Percentiles rank a stretch among this genome's conserved stretches.
phyloP scores from a whole-genome alignment of 1,284 basidiomycete species.

The Cryptococcus jaspeensis region DNA sequence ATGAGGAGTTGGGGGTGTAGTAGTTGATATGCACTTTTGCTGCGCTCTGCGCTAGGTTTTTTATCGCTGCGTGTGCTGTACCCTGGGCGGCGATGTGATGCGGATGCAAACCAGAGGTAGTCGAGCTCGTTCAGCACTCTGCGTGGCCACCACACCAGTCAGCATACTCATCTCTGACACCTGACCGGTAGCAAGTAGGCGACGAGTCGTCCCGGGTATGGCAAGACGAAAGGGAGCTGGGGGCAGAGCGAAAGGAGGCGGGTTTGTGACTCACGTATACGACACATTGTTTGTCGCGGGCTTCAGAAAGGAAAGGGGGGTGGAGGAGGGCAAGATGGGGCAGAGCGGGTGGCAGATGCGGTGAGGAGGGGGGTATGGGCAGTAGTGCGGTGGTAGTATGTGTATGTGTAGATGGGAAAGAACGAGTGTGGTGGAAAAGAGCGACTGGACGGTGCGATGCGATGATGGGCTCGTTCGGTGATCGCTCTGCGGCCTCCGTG shows the following conservation, averaged over 20 bases:
- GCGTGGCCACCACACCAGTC: no score
- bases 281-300: not conserved
- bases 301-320: not conserved
- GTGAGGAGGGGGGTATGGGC: not conserved
- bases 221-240: not conserved
- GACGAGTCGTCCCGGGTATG: not conserved
- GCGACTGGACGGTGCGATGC: not conserved
- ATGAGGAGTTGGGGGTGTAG: not conserved
- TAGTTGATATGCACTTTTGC: not conserved
- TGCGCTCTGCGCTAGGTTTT: no score
- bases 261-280: not conserved
- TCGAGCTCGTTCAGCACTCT: no score
- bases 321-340: not conserved
- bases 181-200: not conserved
- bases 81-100: no score
- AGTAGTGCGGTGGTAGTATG: no score
- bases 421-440: not conserved
- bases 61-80: no score
- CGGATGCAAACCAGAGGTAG: not conserved
- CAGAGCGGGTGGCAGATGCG: not conserved
- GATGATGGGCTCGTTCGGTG: not conserved
- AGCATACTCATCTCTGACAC: no score
- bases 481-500: no score
- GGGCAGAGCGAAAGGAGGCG: constrained; percentile 1
- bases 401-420: no score